Percentiles rank a stretch among this genome's conserved stretches.
Conservation (phyloP, 2,329 filamentous ascomycete species). For the Erysiphe pulchra region DNA sequence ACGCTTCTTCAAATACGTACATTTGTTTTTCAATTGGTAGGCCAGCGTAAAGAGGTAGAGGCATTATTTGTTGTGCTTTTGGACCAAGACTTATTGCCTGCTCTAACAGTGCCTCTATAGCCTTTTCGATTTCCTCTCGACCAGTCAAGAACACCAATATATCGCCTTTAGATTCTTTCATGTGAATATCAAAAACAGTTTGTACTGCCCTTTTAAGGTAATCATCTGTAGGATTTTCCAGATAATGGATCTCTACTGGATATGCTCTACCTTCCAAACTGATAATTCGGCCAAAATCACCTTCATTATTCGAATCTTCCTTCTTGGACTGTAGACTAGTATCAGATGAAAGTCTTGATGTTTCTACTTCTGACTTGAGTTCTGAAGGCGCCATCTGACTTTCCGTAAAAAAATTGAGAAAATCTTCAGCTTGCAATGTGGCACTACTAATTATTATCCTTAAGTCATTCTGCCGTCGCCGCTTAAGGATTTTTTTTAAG, state of each 20-base stretch:
- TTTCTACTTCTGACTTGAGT: not conserved
- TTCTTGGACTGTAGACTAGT: conserved; percentile 12
- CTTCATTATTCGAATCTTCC: conserved; percentile 6
- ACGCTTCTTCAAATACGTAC: conserved; percentile 71
- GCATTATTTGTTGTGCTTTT: conserved; percentile 31
- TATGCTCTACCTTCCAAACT: conserved; percentile 72
- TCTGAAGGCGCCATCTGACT: conserved; percentile 13
- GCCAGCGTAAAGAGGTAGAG: conserved; percentile 70
- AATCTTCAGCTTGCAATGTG: conserved; percentile 71
- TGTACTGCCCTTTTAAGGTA: conserved; percentile 66
- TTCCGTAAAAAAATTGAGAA: conserved; percentile 47
- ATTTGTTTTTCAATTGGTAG: conserved; percentile 79
- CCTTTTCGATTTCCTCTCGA: conserved; percentile 70
- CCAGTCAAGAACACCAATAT: conserved; percentile 82
- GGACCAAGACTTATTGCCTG: conserved; percentile 36
- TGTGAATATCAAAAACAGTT: conserved; percentile 71
- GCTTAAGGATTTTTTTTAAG: conserved; percentile 60
- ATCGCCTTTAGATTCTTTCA: conserved; percentile 56
- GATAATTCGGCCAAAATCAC: conserved; percentile 29
- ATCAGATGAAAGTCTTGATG: conserved; percentile 11
- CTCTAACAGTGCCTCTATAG: conserved; percentile 56
- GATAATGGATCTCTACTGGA: conserved; percentile 66
- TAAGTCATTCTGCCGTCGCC: conserved; percentile 45
- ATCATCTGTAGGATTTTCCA: conserved; percentile 54
- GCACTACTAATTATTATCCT: conserved; percentile 83